These are phyloP conservation scores for Penicillium manginii DNA, from an alignment of 495 filamentous ascomycete genomes.

Conservation along the genomic window DNA sequence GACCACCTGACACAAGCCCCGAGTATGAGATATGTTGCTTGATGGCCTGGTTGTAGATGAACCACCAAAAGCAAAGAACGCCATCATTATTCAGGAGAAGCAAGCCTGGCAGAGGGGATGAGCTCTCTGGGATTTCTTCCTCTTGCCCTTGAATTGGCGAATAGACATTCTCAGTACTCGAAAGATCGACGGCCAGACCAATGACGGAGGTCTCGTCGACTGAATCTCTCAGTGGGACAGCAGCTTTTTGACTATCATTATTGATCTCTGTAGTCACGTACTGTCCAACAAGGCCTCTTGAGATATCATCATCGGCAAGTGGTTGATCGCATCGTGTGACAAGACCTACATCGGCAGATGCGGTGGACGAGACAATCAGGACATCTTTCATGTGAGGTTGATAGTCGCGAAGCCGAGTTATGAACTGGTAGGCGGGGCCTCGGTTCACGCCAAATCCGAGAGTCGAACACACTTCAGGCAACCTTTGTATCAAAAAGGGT, in stretches of 20 bases:
- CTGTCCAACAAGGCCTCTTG: constrained; percentile 51
- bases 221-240: constrained; percentile 73
- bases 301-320: constrained; percentile 61
- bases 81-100: constrained; percentile 91
- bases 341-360: constrained; percentile 74
- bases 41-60: constrained; percentile 87
- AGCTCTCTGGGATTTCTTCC: constrained; percentile 72
- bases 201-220: constrained; percentile 77
- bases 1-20: constrained; percentile 58
- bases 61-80: constrained; percentile 83
- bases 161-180: constrained; percentile 73
- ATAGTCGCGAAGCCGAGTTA: constrained; percentile 75
- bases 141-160: constrained; percentile 79
- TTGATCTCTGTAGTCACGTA: constrained; percentile 75
- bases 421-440: constrained; percentile 72
- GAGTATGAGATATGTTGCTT: constrained; percentile 71
- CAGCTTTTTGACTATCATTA: constrained; percentile 78
- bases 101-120: constrained; percentile 83
- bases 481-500: constrained; percentile 68
- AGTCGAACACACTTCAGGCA: constrained; percentile 71
- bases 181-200: constrained; percentile 81
- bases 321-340: constrained; percentile 71
- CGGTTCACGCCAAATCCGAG: constrained; percentile 61
- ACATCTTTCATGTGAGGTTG: constrained; percentile 77
- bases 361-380: constrained; percentile 81